Base-by-base conservation (phyloP, 1,284 basidiomycete genomes). In the Phellinidium pouzarii region DNA sequence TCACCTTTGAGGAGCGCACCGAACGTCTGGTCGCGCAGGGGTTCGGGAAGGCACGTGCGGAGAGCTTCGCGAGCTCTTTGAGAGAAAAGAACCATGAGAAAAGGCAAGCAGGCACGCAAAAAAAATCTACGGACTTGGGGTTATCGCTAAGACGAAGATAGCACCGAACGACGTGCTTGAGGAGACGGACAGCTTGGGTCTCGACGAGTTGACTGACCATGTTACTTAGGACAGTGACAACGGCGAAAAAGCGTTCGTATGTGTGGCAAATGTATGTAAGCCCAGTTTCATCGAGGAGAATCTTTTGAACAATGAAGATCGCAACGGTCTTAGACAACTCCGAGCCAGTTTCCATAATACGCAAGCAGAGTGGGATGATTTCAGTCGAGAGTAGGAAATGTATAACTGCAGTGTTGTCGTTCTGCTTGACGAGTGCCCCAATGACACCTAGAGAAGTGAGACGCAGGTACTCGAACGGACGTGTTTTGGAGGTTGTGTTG, bases 261-360 rank as follows among this genome's bases (percentile, higher is more conserved):
- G 96, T 99, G 71, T 99, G 95, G 65, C 95, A 99, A 65, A 99
- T 99, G 69, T 99, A 99, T 25, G 93, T 94, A 56, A 99, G 72
- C 9, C 96, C 95, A 8, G 95, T 94, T 70, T 99, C 96, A 67
- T 99, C 96, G 50, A 99, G 78, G 19, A 99, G 77, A 61, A 99
- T 99, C 76, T 99, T 99, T 70, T 99, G 96, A 2, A 99, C 96
- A 64, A 99, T 99, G 71, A 99, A 99, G 65, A 99, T 99, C 44
- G 96, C 96, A 43, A 99, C 96, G 0, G 96, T 99, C 73, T 99
- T 99, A 59, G 88, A 93, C n/a, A 99, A 80, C 64, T 99, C 96
- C 4, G 94, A 96, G 44, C 96, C 96, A 0, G 96, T 99, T 71
- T 99, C 96, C 96, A 99, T 99, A 71, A 99, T 99, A 49, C 96